phyloP scores from a whole-genome alignment of 257 asterid genomes.

The Solanum okadae region DNA sequence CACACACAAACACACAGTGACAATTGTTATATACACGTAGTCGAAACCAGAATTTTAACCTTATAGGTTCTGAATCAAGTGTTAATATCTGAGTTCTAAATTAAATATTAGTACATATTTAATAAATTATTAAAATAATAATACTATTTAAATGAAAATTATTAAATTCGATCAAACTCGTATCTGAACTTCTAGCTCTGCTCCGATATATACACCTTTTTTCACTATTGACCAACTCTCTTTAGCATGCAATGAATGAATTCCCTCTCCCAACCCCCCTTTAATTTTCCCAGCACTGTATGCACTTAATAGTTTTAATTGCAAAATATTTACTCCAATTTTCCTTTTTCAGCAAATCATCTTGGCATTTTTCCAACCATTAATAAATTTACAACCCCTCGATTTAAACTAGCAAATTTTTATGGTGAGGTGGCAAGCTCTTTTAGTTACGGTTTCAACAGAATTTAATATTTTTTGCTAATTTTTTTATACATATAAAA shows the following conservation, averaged over 20 bases:
- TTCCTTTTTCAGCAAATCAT: constrained; percentile 10
- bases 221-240: background rate
- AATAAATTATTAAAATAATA: too few species aligned
- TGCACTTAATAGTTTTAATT: constrained; percentile 1
- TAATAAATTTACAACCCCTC: constrained; percentile 9
- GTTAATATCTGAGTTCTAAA: too few species aligned
- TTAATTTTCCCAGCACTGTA: background rate
- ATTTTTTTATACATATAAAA: background rate
- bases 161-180: background rate
- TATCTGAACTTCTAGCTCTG: too few species aligned
- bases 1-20: background rate
- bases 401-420: constrained; percentile 2
- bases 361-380: constrained; percentile 12
- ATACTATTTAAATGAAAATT: too few species aligned
- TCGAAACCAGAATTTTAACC: too few species aligned
- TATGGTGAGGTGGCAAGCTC: background rate
- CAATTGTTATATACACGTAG: background rate
- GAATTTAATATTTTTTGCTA: background rate
- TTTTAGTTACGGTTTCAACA: background rate
- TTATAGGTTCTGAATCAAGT: background rate
- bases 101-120: too few species aligned
- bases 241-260: background rate
- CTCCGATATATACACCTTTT: background rate
- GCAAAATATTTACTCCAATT: constrained; percentile 8
- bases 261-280: background rate